Evolutionary conservation across 768 basidiomycete genomes (phyloP), one percentile per base, ranked within the genome.

Genomic region (Phaffia tasmanica): DNA sequence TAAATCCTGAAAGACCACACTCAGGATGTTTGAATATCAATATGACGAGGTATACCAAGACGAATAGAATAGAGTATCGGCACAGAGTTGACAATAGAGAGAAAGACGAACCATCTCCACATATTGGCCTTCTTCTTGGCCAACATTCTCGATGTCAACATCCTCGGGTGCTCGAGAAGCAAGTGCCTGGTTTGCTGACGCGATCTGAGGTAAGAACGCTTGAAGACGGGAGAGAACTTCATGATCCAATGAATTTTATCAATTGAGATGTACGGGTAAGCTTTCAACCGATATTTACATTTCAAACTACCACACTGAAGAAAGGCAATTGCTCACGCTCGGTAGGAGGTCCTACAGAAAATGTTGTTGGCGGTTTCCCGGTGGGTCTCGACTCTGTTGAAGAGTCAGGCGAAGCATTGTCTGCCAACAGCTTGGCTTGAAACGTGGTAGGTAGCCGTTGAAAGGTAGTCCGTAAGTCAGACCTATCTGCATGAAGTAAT

Each of bases 211-310:
- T 2, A 67, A 55, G 23, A 67, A 67, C 23, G 35, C 23, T 18
- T 67, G 66, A 9, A 67, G 47, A 25, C 66, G 66, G 18, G 66
- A 67, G 42, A 67, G 60, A 35, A 67, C 66, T 67, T 60, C 0
- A 18, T 27, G 27, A 6, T 21, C 21, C 21, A 21, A 27, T 27
- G 5, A 27, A 53, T 6, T 53, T 50, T 9, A 21, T 21, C 4
- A 15, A n/a, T 19, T 32, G 47, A 30, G 35, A 19, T 27, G 9
- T 2, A 8, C n/a, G 25, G 32, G 54, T 19, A 30, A 42, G 19
- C 23, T 29, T 42, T 16, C 18, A 27, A 46, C 21, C 25, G 29
- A 2, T 5, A 18, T 4, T 3, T 50, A 19, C 25, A 32, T 9
- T 11, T 25, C n/a, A 54, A 46, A 15, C 32, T 14, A 27, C 35